phyloP scores from a whole-genome alignment of 495 filamentous ascomycete genomes.

The Penicillium tannophilum region DNA sequence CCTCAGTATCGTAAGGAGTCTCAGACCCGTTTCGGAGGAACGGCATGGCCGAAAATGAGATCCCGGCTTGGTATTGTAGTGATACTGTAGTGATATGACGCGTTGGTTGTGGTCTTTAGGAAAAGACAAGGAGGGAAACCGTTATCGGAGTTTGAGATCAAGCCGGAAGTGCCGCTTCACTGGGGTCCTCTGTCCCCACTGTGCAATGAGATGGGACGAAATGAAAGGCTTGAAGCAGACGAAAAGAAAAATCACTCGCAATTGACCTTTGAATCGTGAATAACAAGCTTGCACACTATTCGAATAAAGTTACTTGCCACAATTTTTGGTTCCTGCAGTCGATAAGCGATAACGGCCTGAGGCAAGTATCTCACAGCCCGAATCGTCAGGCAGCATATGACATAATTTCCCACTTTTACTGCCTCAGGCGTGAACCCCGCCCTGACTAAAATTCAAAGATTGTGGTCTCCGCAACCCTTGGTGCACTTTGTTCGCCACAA shows the following conservation, averaged over 20 bases:
- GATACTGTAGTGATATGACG: background rate
- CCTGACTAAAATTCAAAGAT: conserved; percentile 42
- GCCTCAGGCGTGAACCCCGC: conserved; percentile 36
- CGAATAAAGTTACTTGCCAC: conserved; percentile 4
- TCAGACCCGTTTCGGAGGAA: conserved; percentile 28
- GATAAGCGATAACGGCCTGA: conserved; percentile 31
- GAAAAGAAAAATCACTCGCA: background rate
- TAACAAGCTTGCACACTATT: background rate
- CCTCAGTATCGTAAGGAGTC: conserved; percentile 14
- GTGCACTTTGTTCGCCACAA: conserved; percentile 16
- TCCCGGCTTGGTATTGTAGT: background rate
- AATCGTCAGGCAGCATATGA: conserved; percentile 21
- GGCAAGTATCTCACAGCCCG: conserved; percentile 6
- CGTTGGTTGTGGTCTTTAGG: conserved; percentile 2
- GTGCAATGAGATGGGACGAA: background rate
- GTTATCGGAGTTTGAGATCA: conserved; percentile 21
- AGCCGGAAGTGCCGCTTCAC: background rate
- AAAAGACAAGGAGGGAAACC: background rate
- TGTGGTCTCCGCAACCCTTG: conserved; percentile 24
- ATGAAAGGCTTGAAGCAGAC: too few species aligned
- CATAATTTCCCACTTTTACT: conserved; percentile 23
- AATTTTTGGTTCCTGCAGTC: background rate
- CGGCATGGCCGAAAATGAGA: conserved; percentile 33
- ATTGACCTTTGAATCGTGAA: background rate
- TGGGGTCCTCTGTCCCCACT: background rate